Conservation (phyloP, 441 rosid species). For the Mallotus repandus region DNA sequence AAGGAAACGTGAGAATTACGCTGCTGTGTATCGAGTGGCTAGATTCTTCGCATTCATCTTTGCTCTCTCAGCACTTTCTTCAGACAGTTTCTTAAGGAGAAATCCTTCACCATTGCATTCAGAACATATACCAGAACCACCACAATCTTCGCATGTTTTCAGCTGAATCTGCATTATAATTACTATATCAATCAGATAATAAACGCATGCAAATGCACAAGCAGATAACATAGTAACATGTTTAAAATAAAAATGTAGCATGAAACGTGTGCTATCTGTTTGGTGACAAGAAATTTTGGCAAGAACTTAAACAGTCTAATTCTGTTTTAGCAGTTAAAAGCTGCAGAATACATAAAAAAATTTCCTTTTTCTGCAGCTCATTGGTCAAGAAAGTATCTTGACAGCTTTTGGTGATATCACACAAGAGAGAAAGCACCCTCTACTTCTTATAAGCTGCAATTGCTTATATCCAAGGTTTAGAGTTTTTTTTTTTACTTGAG, state of each 20-base stretch:
- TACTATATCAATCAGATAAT: not conserved
- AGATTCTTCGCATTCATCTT: constrained; percentile 69
- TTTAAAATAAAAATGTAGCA: no score
- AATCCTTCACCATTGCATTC: constrained; percentile 94
- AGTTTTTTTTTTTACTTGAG: not conserved
- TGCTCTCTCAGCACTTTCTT: constrained; percentile 71
- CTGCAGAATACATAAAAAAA: not conserved
- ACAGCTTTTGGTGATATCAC: not conserved
- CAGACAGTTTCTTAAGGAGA: constrained; percentile 69
- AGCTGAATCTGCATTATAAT: constrained; percentile 42
- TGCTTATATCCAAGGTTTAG: not conserved
- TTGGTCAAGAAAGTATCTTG: not conserved
- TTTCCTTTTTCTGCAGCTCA: not conserved
- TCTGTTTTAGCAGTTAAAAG: not conserved
- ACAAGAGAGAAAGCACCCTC: not conserved
- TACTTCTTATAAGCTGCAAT: not conserved
- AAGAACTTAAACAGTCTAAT: no score
- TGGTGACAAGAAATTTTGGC: not conserved
- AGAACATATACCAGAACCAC: constrained; percentile 82
- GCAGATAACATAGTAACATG: no score
- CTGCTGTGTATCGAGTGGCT: constrained; percentile 95
- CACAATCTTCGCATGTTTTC: constrained; percentile 68
- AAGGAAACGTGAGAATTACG: constrained; percentile 37
- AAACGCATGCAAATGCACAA: not conserved
- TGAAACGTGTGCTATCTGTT: no score